Conservation (phyloP, 805 yeast species). For the Candida fluviatilis region DNA sequence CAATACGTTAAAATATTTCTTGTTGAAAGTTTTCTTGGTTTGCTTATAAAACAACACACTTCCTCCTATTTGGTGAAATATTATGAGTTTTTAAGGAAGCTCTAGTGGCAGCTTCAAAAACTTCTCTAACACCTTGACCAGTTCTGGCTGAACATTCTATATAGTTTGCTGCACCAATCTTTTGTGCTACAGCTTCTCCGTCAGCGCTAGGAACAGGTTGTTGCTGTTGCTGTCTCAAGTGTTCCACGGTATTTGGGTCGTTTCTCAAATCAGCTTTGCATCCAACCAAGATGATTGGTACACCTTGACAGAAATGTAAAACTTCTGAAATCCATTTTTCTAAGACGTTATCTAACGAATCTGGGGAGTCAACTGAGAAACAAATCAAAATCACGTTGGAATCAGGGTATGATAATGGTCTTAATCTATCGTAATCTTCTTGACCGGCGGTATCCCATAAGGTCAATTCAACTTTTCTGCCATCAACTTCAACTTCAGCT, state of each 20-base stretch:
- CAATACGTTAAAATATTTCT: too few relatives aligned
- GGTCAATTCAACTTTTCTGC: constrained; percentile 75
- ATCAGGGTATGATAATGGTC: constrained; percentile 90
- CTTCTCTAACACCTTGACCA: constrained; percentile 89
- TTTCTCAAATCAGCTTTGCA: constrained; percentile 87
- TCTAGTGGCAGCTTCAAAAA: constrained; percentile 87
- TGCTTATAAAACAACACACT: constrained; percentile 63
- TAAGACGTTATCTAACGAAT: constrained; percentile 87
- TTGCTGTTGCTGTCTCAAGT: constrained; percentile 67
- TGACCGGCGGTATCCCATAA: constrained; percentile 99
- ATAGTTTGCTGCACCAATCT: constrained; percentile 82
- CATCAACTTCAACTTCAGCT: constrained; percentile 76
- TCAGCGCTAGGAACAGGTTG: constrained; percentile 78
- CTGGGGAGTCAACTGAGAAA: constrained; percentile 88
- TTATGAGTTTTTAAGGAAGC: constrained; percentile 75
- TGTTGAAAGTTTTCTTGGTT: not conserved
- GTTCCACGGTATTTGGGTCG: constrained; percentile 73
- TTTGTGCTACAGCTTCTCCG: constrained; percentile 83
- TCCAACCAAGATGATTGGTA: constrained; percentile 88
- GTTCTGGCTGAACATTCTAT: constrained; percentile 91
- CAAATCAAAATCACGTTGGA: constrained; percentile 88
- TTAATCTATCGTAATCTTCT: constrained; percentile 92
- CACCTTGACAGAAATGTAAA: constrained; percentile 89
- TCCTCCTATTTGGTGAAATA: constrained; percentile 65
- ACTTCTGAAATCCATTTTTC: constrained; percentile 96